Evolutionary conservation across 2,329 filamentous ascomycete genomes (phyloP).

Genomic region (Pseudocercospora fijiensis): DNA sequence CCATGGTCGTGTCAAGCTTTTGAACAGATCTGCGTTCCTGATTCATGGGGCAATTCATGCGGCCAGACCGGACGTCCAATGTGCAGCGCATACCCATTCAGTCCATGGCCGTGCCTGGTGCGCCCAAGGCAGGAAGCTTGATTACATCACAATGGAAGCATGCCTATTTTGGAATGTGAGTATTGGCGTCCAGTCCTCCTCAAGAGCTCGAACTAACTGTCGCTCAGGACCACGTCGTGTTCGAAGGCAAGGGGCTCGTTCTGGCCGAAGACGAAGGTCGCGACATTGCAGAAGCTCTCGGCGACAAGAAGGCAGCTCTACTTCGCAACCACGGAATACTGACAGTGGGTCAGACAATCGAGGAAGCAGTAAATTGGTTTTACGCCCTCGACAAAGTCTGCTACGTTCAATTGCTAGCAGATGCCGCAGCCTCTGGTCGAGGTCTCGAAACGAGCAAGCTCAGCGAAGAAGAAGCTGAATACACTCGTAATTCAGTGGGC

Average conservation of each 20-base stretch:
- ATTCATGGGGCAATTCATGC: conserved; percentile 41
- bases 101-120: conserved; percentile 41
- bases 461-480: conserved; percentile 63
- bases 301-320: conserved; percentile 39
- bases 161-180: conserved; percentile 39
- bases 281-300: conserved; percentile 41
- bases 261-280: conserved; percentile 44
- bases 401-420: conserved; percentile 47
- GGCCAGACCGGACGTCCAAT: conserved; percentile 41
- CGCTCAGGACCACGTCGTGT: conserved; percentile 34
- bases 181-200: background rate
- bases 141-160: conserved; percentile 45
- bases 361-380: conserved; percentile 43
- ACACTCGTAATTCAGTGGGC: conserved; percentile 31
- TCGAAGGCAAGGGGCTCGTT: conserved; percentile 46
- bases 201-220: conserved; percentile 1
- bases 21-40: conserved; percentile 43
- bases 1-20: conserved; percentile 34
- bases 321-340: conserved; percentile 46
- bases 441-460: conserved; percentile 66
- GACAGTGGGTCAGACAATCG: conserved; percentile 43
- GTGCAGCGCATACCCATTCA: conserved; percentile 43
- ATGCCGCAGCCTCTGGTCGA: conserved; percentile 59
- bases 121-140: conserved; percentile 38
- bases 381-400: conserved; percentile 39